Percentiles rank a stretch among this genome's conserved stretches.
These are phyloP conservation scores for Uronychia binucleata DNA, from an alignment of 73 alveolate species.

Conservation along the genomic window DNA sequence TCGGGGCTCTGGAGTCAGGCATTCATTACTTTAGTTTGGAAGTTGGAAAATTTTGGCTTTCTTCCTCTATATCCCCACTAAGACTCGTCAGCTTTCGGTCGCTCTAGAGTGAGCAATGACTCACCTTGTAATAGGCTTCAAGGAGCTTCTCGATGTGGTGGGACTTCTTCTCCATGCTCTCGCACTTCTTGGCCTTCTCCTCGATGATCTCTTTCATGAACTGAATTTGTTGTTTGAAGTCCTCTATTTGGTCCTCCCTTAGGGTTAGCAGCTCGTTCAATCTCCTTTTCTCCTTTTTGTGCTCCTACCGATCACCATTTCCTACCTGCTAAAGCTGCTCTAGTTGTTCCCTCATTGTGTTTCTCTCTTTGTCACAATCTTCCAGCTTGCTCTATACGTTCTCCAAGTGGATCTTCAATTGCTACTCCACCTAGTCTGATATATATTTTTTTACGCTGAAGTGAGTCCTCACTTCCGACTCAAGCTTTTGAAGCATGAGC, in stretches of 20 bases:
- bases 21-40: background rate
- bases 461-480: background rate
- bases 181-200: background rate
- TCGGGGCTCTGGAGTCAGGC: background rate
- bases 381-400: background rate
- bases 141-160: background rate
- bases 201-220: background rate
- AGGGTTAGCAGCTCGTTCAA: background rate
- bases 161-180: background rate
- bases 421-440: background rate
- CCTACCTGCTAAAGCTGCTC: no score
- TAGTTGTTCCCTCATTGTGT: background rate
- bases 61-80: background rate
- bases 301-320: background rate
- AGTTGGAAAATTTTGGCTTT: background rate
- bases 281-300: background rate
- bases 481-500: background rate
- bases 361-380: background rate
- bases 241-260: background rate
- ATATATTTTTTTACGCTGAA: background rate
- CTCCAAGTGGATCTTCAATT: background rate
- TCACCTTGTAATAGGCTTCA: background rate
- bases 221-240: background rate
- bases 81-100: background rate
- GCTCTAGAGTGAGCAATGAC: background rate